These are phyloP conservation scores for Anacardium occidentale DNA, from an alignment of 345 rosid genomes.

Conservation along the genomic window DNA sequence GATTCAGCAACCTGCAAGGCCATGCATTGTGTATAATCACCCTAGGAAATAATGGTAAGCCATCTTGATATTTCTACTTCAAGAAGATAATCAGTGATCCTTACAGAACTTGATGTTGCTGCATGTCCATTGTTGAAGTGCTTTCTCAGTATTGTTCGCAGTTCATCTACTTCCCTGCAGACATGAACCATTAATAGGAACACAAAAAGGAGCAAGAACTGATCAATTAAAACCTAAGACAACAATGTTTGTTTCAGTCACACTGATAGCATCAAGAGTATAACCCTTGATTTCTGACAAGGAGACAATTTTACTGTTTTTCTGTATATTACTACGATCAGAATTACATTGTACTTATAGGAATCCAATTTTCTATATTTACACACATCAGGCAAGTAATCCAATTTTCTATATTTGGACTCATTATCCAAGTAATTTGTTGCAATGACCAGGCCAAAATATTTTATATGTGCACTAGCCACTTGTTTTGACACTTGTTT, in stretches of 20 bases:
- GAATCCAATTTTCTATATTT: too few species aligned
- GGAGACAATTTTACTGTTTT: too few species aligned
- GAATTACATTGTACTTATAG: too few species aligned
- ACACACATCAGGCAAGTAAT: too few species aligned
- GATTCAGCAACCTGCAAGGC: constrained; percentile 47
- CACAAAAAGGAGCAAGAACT: constrained; percentile 7
- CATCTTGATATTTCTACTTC: constrained; percentile 17
- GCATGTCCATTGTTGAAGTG: constrained; percentile 38
- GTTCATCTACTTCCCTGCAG: constrained; percentile 73
- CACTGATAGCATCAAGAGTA: background rate
- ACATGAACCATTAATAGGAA: constrained; percentile 21
- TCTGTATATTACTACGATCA: too few species aligned
- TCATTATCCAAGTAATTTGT: background rate
- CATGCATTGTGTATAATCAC: constrained; percentile 23
- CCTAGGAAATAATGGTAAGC: constrained; percentile 13
- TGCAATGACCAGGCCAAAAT: background rate
- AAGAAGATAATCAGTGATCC: constrained; percentile 31
- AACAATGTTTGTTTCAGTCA: background rate
- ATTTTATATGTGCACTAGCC: background rate
- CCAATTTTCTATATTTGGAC: too few species aligned
- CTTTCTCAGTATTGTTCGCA: constrained; percentile 48
- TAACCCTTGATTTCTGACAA: too few species aligned
- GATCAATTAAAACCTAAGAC: constrained; percentile 1
- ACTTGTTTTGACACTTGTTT: background rate
- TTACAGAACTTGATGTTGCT: constrained; percentile 46